Conservation (phyloP, 192 early-diverging fungal species). For the Diversispora epigaea region DNA sequence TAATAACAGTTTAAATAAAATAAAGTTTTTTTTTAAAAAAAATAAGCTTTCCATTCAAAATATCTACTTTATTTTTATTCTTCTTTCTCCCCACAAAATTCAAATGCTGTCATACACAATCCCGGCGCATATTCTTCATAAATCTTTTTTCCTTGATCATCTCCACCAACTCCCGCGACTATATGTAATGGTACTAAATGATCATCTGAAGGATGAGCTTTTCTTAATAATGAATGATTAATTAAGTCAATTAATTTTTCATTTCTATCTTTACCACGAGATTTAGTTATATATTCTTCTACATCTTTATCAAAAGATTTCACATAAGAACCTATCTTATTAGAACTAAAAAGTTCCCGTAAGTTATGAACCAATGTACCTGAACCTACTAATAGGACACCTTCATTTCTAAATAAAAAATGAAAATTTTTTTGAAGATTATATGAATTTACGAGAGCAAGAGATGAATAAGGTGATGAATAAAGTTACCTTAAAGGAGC, state of each 20-base stretch:
- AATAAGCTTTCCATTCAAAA: too few species aligned
- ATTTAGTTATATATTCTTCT: slow-evolving; percentile 37
- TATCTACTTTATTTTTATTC: too few species aligned
- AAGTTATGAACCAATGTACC: slow-evolving; percentile 71
- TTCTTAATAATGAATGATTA: slow-evolving; percentile 35
- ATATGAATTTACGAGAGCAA: too few species aligned
- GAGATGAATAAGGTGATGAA: slow-evolving; percentile 1
- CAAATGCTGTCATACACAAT: slow-evolving; percentile 34
- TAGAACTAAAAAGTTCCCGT: slow-evolving; percentile 43
- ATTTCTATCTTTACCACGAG: neutral
- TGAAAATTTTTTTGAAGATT: too few species aligned
- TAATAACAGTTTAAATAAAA: too few species aligned
- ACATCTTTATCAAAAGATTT: slow-evolving; percentile 59
- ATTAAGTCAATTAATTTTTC: slow-evolving; percentile 3
- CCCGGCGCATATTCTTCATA: slow-evolving; percentile 40
- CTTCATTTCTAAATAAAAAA: slow-evolving; percentile 47
- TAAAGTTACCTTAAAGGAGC: slow-evolving; percentile 44
- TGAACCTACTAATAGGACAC: slow-evolving; percentile 63
- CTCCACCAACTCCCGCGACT: slow-evolving; percentile 60
- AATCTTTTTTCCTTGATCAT: slow-evolving; percentile 40
- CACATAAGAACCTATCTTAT: slow-evolving; percentile 50
- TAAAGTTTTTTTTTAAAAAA: too few species aligned
- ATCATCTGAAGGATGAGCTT: slow-evolving; percentile 65
- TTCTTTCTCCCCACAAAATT: neutral
- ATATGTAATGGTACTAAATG: slow-evolving; percentile 71